Evolutionary conservation across 139 green algal genomes (phyloP).

Genomic region (Volvox reticuliferus): DNA sequence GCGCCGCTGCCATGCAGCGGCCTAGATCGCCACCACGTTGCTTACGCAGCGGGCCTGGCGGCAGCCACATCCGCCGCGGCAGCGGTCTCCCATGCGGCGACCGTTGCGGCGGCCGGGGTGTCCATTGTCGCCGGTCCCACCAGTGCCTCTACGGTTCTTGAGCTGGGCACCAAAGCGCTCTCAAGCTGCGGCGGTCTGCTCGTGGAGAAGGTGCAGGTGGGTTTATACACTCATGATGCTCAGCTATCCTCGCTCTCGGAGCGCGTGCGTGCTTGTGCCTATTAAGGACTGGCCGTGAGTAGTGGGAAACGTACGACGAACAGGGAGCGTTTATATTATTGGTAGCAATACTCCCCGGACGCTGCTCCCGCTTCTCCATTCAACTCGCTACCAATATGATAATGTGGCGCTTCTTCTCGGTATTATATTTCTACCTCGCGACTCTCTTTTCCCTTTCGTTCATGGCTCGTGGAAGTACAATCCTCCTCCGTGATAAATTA

Average conservation of each 20-base stretch:
- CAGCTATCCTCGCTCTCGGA: too few relatives aligned
- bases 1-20: neutral
- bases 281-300: neutral
- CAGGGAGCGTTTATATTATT: too few relatives aligned
- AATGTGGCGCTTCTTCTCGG: too few relatives aligned
- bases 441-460: too few relatives aligned
- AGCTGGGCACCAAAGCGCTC: neutral
- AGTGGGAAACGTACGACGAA: neutral
- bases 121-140: neutral
- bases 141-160: neutral
- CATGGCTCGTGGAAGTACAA: too few relatives aligned
- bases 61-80: conserved; percentile 6
- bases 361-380: too few relatives aligned
- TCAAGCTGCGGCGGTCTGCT: neutral
- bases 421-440: too few relatives aligned
- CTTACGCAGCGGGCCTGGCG: conserved; percentile 18
- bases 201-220: conserved; percentile 6
- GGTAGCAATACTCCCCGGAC: too few relatives aligned
- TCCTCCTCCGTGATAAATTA: too few relatives aligned
- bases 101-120: neutral
- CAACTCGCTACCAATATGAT: too few relatives aligned
- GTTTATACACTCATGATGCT: neutral
- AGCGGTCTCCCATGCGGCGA: neutral
- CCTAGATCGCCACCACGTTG: conserved; percentile 7
- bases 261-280: neutral